Conservation (phyloP, 106 monocot genomes). For the Allium cepa region DNA sequence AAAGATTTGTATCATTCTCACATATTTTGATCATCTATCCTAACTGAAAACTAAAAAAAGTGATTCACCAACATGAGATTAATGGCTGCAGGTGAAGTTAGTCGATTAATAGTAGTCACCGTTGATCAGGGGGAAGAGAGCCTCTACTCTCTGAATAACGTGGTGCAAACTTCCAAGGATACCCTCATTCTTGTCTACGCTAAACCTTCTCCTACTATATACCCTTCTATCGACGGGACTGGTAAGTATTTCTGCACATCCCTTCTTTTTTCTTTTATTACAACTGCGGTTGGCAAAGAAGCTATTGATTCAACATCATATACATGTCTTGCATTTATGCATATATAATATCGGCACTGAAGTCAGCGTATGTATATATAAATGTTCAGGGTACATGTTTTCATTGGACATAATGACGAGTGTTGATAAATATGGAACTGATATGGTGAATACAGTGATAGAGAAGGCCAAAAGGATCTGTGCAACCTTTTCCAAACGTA, state of each 20-base stretch:
- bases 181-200: constrained; percentile 37
- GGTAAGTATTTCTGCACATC: constrained; percentile 11
- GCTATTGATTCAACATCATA: too few relatives aligned
- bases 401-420: constrained; percentile 27
- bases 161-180: constrained; percentile 16
- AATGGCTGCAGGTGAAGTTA: neutral
- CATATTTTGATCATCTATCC: too few relatives aligned
- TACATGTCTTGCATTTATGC: too few relatives aligned
- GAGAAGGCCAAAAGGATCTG: constrained; percentile 29
- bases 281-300: too few relatives aligned
- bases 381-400: constrained; percentile 32
- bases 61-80: too few relatives aligned
- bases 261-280: too few relatives aligned
- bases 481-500: constrained; percentile 13
- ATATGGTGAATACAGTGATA: constrained; percentile 21
- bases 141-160: constrained; percentile 39
- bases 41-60: too few relatives aligned
- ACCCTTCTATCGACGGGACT: constrained; percentile 27
- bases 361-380: too few relatives aligned
- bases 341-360: too few relatives aligned
- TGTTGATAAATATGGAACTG: constrained; percentile 24
- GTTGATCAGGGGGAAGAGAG: constrained; percentile 55
- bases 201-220: constrained; percentile 18
- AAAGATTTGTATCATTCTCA: too few relatives aligned
- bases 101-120: constrained; percentile 33